Evolutionary conservation across 306 rosid species (phyloP), one percentile per base, ranked within the genome.

Genomic region (Glycine soja): DNA sequence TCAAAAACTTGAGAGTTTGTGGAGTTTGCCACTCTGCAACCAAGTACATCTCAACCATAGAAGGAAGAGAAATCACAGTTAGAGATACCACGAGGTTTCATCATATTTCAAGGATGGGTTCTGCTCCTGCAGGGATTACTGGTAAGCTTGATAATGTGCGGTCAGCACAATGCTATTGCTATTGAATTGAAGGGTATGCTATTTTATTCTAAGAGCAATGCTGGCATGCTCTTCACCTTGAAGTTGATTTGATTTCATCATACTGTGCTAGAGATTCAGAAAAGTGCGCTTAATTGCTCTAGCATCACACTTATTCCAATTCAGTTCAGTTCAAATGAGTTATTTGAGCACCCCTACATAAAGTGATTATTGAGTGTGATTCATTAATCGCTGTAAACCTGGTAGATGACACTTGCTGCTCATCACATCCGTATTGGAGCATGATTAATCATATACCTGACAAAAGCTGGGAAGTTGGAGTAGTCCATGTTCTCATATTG

Each of bases 1-100:
- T 94, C 62, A 94, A 92, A 63, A 94, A 94, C 91, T 83, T 88
- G 88, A 92, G 98, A 85, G 89, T 94, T 9, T 90, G 96, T 83
- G 98, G 98, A 57, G 97, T 92, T 85, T 94, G 98, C 77, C 98
- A 94, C 80, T 65, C 80, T 46, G 97, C 98, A 45, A 85, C 83
- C 56, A 94, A 90, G 90, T 90, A 90, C 80, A 89, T 94, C 47
- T 94, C 98, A 74, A 90, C 89, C 32, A 88, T 90, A 72, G 98
- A 92, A 85, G 82, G 84, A 64, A 86, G 94, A 86, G 96, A 94
- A 84, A 92, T 94, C 75, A 86, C 89, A 80, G 90, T 92, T 65
- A 87, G 98, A 72, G 98, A 92, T 85, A 90, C 97, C 56, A 86
- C 91, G 40, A 88, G 98, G 80, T 94, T 94, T 80, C 98, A 94